These are phyloP conservation scores for Penicillium nucicola DNA, from an alignment of 495 filamentous ascomycete species.

Conservation along the genomic window DNA sequence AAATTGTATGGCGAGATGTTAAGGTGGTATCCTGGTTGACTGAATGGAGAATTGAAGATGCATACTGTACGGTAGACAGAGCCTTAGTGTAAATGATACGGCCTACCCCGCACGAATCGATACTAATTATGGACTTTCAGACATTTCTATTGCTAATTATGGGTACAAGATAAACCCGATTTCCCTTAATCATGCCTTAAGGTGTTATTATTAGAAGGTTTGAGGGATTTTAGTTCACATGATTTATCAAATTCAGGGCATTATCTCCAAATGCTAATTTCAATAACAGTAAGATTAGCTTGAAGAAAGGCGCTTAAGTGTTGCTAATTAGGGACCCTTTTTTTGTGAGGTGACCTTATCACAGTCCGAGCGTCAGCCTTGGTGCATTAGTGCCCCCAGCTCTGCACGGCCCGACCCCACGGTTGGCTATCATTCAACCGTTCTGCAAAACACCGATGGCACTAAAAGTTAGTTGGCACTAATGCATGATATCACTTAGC, in stretches of 20 bases:
- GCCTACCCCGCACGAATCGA: conserved; percentile 1
- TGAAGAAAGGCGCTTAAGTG: neutral
- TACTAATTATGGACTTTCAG: neutral
- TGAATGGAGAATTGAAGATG: neutral
- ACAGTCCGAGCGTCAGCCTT: conserved; percentile 1
- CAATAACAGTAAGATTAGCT: neutral
- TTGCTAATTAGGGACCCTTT: conserved; percentile 2
- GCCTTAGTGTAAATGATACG: too few relatives aligned
- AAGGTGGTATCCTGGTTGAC: neutral
- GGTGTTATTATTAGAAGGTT: conserved; percentile 2
- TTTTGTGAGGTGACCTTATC: neutral
- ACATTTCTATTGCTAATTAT: neutral
- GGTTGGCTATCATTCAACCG: conserved; percentile 20
- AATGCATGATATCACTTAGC: conserved; percentile 1
- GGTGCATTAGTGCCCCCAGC: neutral
- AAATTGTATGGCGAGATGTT: neutral
- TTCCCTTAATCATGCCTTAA: conserved; percentile 1
- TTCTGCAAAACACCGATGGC: conserved; percentile 12
- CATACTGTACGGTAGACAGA: too few relatives aligned
- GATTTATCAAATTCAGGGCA: neutral
- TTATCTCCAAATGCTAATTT: neutral
- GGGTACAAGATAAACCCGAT: neutral
- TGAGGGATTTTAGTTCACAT: neutral
- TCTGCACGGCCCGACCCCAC: neutral
- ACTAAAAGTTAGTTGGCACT: neutral